Conservation (phyloP, 352 stramenopile species). For the Lagenidium sp. region DNA sequence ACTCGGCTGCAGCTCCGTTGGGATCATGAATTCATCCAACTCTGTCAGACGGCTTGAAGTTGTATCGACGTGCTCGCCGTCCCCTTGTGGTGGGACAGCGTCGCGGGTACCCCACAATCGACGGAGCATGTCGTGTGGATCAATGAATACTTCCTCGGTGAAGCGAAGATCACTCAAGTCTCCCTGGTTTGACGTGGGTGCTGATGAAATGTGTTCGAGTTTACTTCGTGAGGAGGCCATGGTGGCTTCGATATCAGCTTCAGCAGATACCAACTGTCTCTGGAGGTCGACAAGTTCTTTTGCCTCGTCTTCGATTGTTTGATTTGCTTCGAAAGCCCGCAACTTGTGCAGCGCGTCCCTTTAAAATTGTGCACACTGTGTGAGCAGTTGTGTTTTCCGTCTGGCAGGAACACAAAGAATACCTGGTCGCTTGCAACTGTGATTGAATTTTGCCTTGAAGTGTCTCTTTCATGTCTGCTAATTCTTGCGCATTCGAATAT, state of each 20-base stretch:
- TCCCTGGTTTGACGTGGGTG: too few relatives aligned
- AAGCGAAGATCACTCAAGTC: too few relatives aligned
- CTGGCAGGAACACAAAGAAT: constrained; percentile 8
- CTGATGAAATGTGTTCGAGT: constrained; percentile 4
- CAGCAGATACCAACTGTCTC: constrained; percentile 7
- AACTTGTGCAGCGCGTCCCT: constrained; percentile 32
- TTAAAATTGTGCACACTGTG: not conserved
- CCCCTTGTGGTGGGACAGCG: too few relatives aligned
- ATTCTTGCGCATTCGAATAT: constrained; percentile 22
- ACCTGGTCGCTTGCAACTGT: constrained; percentile 44
- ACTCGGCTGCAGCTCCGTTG: too few relatives aligned
- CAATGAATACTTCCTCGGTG: too few relatives aligned
- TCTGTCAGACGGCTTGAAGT: too few relatives aligned
- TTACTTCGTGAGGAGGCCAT: constrained; percentile 17
- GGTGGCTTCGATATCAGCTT: constrained; percentile 13
- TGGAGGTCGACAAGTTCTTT: constrained; percentile 11
- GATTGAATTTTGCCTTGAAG: constrained; percentile 30
- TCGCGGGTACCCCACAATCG: too few relatives aligned
- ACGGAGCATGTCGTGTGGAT: too few relatives aligned
- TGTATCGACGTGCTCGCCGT: too few relatives aligned
- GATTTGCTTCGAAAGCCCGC: constrained; percentile 8
- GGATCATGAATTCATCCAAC: too few relatives aligned
- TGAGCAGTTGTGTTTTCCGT: too few relatives aligned
- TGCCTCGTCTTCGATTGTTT: constrained; percentile 11
- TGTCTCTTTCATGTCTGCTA: constrained; percentile 26